These are phyloP conservation scores for Paralagenidium karlingii DNA, from an alignment of 352 stramenopile species.

Conservation along the genomic window DNA sequence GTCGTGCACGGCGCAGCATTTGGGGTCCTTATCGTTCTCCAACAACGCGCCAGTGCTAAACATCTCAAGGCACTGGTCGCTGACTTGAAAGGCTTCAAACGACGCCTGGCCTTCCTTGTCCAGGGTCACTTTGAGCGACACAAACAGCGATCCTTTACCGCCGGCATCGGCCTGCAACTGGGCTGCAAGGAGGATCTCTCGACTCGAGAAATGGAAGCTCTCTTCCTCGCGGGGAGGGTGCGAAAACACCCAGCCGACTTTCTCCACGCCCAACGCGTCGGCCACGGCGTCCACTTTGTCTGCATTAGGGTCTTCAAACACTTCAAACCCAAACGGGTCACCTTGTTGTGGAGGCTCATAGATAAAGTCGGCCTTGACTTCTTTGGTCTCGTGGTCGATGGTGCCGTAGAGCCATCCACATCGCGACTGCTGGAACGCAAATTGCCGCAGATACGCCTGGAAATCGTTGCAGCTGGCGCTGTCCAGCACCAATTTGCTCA, in stretches of 20 bases:
- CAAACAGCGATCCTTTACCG: constrained; percentile 90
- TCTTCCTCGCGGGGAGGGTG: constrained; percentile 91
- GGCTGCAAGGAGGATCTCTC: constrained; percentile 87
- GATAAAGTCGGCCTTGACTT: constrained; percentile 90
- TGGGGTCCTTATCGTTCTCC: constrained; percentile 82
- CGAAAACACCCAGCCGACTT: constrained; percentile 97
- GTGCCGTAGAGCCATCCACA: constrained; percentile 93
- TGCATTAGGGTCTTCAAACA: constrained; percentile 85
- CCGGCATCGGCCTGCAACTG: constrained; percentile 93
- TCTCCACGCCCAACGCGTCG: constrained; percentile 76
- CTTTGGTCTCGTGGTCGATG: constrained; percentile 73
- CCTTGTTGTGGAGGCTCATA: constrained; percentile 93
- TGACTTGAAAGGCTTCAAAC: constrained; percentile 96
- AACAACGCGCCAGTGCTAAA: constrained; percentile 90
- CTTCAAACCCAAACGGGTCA: constrained; percentile 81
- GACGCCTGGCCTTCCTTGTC: constrained; percentile 89
- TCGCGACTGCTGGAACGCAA: constrained; percentile 89
- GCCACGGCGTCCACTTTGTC: constrained; percentile 81
- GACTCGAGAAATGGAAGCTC: constrained; percentile 88
- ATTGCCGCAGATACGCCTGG: constrained; percentile 81
- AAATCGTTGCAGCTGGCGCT: constrained; percentile 82
- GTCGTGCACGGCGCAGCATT: constrained; percentile 86
- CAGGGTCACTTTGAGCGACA: constrained; percentile 93
- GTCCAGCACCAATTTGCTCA: constrained; percentile 81
- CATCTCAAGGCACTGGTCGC: constrained; percentile 97